Evolutionary conservation across 441 rosid species (phyloP), one percentile per base, ranked within the genome.

Genomic region (Sinapis alba): DNA sequence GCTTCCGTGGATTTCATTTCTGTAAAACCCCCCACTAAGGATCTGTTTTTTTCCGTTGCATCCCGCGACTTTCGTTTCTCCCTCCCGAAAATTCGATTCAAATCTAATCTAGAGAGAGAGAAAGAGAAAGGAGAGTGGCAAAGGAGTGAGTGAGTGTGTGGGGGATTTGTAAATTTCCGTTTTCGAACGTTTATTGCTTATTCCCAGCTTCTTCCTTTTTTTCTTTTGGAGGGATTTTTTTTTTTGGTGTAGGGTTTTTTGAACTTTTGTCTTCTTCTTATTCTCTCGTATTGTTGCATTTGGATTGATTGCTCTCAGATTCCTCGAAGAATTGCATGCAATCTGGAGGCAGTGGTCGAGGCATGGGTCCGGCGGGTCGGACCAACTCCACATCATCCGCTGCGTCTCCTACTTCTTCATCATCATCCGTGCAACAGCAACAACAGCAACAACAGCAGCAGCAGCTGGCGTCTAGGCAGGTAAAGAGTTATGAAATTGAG

Each of bases 331-430:
- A 62, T 86, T 86, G 88, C 79, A 96, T 96, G 98, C 98, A 93
- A 81, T 87, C 98, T 73, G 97, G 90, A 53, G 94, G 88, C 64
- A 87, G 85, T 58, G 93, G 86, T 79, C 82, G 78, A 64, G 83
- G 75, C 21, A 81, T 82, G 84, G 92, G 89, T 21, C 91, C 88
- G 62, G 87, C 88, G 54, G 96, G 90, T 75, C 90, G 97, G 84
- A 87, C 96, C 27, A 79, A 89, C 2, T 86, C 97, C 77, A 86
- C 94, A 23, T 88, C 98, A 58, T 90, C 98, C 28, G 94, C 98
- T 21, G 97, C 99, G 10, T 93, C 99, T 67, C 97, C 99, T 12
- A 79, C 99, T 60, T 96, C 99, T 12, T 96, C 99, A 1, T 93
- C 99, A 2, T 93, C 99, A 9, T 92, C 98, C 12, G 99, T 88